These are phyloP conservation scores for Coemansia sp. DNA, from an alignment of 192 early-diverging fungal genomes.

Conservation along the genomic window DNA sequence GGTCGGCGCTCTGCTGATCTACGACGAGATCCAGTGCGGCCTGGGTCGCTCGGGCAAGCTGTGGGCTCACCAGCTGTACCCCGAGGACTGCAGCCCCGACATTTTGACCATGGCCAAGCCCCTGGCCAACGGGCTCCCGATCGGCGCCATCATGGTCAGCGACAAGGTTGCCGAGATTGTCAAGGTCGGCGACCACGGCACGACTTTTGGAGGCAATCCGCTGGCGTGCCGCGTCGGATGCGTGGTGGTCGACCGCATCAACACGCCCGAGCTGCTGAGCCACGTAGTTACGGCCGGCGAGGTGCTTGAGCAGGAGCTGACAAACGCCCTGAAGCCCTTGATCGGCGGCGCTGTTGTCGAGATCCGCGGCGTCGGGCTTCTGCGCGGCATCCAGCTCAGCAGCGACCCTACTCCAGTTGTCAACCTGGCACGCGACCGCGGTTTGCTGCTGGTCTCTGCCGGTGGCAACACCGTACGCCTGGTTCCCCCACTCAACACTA, in stretches of 20 bases:
- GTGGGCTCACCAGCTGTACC: conserved; percentile 79
- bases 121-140: conserved; percentile 93
- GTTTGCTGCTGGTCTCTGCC: conserved; percentile 85
- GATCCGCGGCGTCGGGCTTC: conserved; percentile 83
- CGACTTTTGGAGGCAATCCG: conserved; percentile 96
- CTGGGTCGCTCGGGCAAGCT: conserved; percentile 86
- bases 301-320: conserved; percentile 60
- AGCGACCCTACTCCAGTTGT: conserved; percentile 68
- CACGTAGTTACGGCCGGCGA: conserved; percentile 66
- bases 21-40: conserved; percentile 97
- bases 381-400: conserved; percentile 83
- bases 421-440: conserved; percentile 74
- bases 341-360: conserved; percentile 64
- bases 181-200: conserved; percentile 92
- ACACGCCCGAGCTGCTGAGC: conserved; percentile 67
- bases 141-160: conserved; percentile 86
- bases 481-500: conserved; percentile 85
- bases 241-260: conserved; percentile 71
- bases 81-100: conserved; percentile 74
- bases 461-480: conserved; percentile 88
- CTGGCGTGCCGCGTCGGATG: conserved; percentile 84
- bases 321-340: conserved; percentile 42
- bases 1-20: conserved; percentile 87
- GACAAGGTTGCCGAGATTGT: conserved; percentile 78
- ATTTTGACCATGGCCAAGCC: conserved; percentile 96